Evolutionary conservation across 1,139 yeast genomes (phyloP), one percentile per base, ranked within the genome.

Genomic region (Yarrowia galli): DNA sequence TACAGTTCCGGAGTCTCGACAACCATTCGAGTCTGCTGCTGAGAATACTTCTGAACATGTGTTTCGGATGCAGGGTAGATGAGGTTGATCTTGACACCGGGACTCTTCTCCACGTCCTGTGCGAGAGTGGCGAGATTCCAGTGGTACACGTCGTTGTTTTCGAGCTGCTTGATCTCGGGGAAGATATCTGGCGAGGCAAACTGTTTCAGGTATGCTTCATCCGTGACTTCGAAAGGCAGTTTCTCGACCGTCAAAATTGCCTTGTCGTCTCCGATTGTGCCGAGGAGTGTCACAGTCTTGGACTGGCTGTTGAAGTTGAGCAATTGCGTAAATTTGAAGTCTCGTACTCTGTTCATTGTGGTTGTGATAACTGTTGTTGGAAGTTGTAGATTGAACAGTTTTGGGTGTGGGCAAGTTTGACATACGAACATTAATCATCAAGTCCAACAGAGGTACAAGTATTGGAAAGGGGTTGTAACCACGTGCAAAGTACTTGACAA

Each of bases 61-160:
- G 89, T 85, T 67, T 87, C 89, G 0, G 97, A 89, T 0, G 99
- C 98, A 0, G 99, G 99, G 76, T 86, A 92, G 22, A 95, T 88
- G 70, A 95, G 72, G 73, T 89, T 92, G 69, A 91, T 75, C 74
- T 93, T 93, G 15, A 89, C 89, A 0, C 87, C 84, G 0, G 97
- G 92, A 13, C 73, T 72, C 0, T 72, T 70, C 0, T 80, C 80
- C 32, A 88, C 72, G 63, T 81, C 79, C 72, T 88, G 91, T 4
- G 74, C 72, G 53, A 89, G 72, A 0, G 83, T 78, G 0, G 86
- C 86, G 53, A 84, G 77, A 8, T 92, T 90, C 98, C 98, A 93
- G 71, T 83, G 84, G 74, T 93, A 95, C 1, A 93, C 87, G 73
- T 92, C 98, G 75, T 95, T 95, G 48, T 80, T 78, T 38, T 91